Base-by-base conservation (phyloP, 2,329 filamentous ascomycete species). In the Hypoxylon sp. region DNA sequence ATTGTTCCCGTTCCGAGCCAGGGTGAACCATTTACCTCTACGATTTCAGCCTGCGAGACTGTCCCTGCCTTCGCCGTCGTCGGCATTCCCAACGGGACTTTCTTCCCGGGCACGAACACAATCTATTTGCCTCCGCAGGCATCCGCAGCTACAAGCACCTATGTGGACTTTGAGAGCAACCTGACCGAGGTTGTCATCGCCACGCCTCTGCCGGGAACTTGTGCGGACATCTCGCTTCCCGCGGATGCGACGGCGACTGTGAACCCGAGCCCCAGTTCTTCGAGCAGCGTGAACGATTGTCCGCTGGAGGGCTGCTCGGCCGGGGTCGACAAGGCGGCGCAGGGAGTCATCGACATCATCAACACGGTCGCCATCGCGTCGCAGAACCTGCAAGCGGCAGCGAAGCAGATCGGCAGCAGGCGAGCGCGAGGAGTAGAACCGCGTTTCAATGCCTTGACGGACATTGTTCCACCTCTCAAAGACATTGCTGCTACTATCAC, bases 41-140 rank as follows among this genome's bases (percentile, higher is more conserved):
- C 51, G 2, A 27, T 49, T 4, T 20, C 44, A 26, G 44, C 44
- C 9, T 54, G 51, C 32, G 44, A 38, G 8, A 40, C 37, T 5
- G 51, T 50, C 19, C 29, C 46, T 4, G 38, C 44, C 30, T 49
- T 54, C 34, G 51, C 21, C 15, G 32, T 54, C 9, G 26, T 54
- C 8, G 51, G 37, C n/a, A 27, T 38, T 7, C 51, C 51, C 4
- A 54, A 54, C 13, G 51, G 44, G 7, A 54, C 45, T 20, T 49
- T 49, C 32, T 54, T 38, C 26, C 44, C 51, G 2, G 51, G 51
- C 11, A 54, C 44, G 5, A 20, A 19, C 7, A 54, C 44, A 12
- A 17, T 49, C 20, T 50, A 44, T 26, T 16, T 50, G 9, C 51
- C 51, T n/a, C 38, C 51, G 1, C 44, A 54, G 31, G 45, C 31